phyloP scores from a whole-genome alignment of 2,329 filamentous ascomycete genomes.

The Sporothrix protearum region DNA sequence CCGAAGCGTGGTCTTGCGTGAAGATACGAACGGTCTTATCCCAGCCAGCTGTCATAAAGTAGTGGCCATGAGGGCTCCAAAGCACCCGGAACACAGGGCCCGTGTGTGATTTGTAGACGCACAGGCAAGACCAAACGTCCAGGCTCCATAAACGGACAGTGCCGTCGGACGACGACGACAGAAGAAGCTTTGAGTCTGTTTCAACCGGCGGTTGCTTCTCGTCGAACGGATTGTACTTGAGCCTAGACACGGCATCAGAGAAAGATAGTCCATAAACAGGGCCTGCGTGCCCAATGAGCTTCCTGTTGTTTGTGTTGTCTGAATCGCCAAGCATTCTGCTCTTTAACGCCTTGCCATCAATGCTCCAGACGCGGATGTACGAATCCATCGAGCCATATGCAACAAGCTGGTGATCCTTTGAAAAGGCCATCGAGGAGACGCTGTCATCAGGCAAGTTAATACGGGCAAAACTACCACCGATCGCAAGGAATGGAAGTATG shows the following conservation, averaged over 20 bases:
- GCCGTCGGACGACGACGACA: conserved; percentile 84
- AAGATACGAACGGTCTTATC: conserved; percentile 89
- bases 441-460: conserved; percentile 41
- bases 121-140: conserved; percentile 86
- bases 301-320: conserved; percentile 59
- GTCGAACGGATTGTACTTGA: conserved; percentile 50
- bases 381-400: conserved; percentile 90
- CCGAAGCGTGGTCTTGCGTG: conserved; percentile 88
- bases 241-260: conserved; percentile 63
- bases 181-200: conserved; percentile 66
- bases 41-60: conserved; percentile 83
- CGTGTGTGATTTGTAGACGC: conserved; percentile 90
- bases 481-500: neutral
- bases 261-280: conserved; percentile 89
- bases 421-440: conserved; percentile 92
- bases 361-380: conserved; percentile 90
- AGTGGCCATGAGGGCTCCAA: conserved; percentile 92
- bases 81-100: conserved; percentile 82
- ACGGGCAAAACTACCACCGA: neutral
- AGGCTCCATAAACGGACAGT: conserved; percentile 90
- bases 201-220: conserved; percentile 46
- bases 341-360: conserved; percentile 78
- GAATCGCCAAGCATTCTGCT: conserved; percentile 60
- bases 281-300: conserved; percentile 84
- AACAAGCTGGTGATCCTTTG: conserved; percentile 80